Conservation (phyloP, 805 yeast genomes). For the Brettanomyces sp. region DNA sequence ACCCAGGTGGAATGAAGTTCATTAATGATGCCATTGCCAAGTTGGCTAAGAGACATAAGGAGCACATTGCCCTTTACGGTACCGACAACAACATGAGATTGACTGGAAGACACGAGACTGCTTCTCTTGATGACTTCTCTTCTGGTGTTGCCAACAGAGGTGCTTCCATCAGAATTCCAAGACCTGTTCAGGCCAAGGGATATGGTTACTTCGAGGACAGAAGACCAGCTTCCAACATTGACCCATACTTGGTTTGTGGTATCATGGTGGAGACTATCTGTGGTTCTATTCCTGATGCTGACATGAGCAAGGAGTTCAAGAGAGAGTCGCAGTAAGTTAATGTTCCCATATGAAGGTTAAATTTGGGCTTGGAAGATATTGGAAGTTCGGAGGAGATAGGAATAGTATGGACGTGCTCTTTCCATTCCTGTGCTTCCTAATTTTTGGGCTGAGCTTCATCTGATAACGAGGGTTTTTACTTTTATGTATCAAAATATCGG, state of each 20-base stretch:
- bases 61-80: constrained; percentile 93
- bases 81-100: constrained; percentile 90
- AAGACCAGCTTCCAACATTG: constrained; percentile 99
- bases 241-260: constrained; percentile 98
- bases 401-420: too few species aligned
- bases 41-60: constrained; percentile 91
- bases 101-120: constrained; percentile 98
- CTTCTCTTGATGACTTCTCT: constrained; percentile 82
- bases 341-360: background rate
- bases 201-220: constrained; percentile 98
- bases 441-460: too few species aligned
- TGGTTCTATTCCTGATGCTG: constrained; percentile 91
- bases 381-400: too few species aligned
- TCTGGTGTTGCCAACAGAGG: constrained; percentile 99
- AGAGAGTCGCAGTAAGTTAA: constrained; percentile 45
- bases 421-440: too few species aligned
- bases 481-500: too few species aligned
- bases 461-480: too few species aligned
- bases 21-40: constrained; percentile 90
- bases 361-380: too few species aligned
- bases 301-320: constrained; percentile 83
- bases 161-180: constrained; percentile 97
- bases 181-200: constrained; percentile 97
- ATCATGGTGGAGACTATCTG: constrained; percentile 94
- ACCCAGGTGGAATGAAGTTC: constrained; percentile 89